Percentiles rank a stretch among this genome's conserved stretches.
Evolutionary conservation across 441 rosid genomes (phyloP).

Genomic region (Populus hybrid): DNA sequence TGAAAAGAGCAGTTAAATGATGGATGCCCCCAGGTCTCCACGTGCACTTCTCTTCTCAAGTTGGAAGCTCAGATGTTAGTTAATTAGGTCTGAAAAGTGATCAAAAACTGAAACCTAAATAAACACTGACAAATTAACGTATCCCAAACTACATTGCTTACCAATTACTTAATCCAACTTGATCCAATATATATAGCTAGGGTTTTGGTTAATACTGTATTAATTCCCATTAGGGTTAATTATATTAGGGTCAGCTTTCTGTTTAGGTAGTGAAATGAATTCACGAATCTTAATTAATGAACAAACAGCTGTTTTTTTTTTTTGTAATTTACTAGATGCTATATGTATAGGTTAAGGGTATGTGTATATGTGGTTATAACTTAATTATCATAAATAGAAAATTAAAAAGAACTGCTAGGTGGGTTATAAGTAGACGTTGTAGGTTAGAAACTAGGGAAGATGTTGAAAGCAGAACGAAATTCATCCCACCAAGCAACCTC

Average conservation of each 20-base stretch:
- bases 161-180: neutral
- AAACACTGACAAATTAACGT: neutral
- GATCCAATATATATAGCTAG: neutral
- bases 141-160: neutral
- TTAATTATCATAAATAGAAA: neutral
- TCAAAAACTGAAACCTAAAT: conserved; percentile 28
- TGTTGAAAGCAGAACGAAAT: conserved; percentile 88
- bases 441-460: conserved; percentile 77
- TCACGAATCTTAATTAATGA: neutral
- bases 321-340: neutral
- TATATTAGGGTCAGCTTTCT: neutral
- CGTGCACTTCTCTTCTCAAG: conserved; percentile 22
- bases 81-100: conserved; percentile 47
- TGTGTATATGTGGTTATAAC: neutral
- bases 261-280: neutral
- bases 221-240: neutral
- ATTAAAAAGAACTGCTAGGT: conserved; percentile 23
- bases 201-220: neutral
- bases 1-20: conserved; percentile 4
- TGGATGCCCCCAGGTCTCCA: conserved; percentile 13
- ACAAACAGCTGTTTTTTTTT: neutral
- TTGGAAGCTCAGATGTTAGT: conserved; percentile 1
- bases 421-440: conserved; percentile 64
- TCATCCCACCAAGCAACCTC: conserved; percentile 73
- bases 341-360: neutral